Conservation (phyloP, 768 basidiomycete species). For the Leccinum pellstonianum region DNA sequence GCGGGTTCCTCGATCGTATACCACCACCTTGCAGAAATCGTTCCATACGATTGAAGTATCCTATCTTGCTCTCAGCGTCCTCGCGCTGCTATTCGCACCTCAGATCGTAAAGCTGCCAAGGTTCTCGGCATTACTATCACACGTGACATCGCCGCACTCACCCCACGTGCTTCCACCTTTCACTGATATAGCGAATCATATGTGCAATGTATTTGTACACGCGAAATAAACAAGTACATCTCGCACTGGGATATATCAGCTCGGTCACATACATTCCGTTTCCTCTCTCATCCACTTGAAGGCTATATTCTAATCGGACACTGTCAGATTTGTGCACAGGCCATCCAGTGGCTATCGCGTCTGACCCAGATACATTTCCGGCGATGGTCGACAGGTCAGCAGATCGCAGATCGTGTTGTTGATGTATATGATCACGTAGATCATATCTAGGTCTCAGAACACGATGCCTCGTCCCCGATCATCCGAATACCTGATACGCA, state of each 20-base stretch:
- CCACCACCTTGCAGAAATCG: too few species aligned
- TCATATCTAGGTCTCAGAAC: neutral
- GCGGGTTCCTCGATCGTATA: too few species aligned
- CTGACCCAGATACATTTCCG: neutral
- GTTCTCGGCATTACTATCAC: neutral
- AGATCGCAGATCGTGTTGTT: neutral
- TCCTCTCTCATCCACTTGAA: neutral
- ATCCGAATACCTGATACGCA: neutral
- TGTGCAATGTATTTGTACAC: too few species aligned
- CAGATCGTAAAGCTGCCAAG: neutral
- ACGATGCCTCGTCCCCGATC: neutral
- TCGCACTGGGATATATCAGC: neutral
- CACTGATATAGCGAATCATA: neutral
- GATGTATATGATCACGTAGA: neutral
- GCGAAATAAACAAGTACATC: too few species aligned
- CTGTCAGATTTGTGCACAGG: neutral
- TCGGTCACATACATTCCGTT: neutral
- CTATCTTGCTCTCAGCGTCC: neutral
- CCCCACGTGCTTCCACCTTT: too few species aligned
- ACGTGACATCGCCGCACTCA: neutral
- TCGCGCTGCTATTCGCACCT: neutral
- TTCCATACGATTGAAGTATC: too few species aligned
- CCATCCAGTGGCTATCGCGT: neutral
- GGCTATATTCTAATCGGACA: neutral
- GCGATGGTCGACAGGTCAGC: neutral